Conservation (phyloP, 2,329 filamentous ascomycete species). For the Sarocladium oryzae region DNA sequence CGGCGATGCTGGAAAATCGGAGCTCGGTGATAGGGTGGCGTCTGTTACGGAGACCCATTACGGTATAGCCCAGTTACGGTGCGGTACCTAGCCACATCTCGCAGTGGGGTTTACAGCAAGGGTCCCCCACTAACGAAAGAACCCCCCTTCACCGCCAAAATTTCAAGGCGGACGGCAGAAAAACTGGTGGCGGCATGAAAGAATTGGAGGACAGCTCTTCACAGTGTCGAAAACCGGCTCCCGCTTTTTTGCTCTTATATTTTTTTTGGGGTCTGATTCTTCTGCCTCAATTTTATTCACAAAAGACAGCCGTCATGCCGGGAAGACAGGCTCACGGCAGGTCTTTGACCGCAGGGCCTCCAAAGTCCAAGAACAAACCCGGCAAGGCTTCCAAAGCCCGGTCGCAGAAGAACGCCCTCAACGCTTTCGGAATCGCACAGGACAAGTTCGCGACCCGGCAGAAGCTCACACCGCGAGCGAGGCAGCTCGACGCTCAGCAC, state of each 20-base stretch:
- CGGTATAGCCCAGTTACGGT: no score
- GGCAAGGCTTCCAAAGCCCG: slow-evolving; percentile 36
- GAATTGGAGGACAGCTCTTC: not conserved
- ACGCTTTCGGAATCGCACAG: slow-evolving; percentile 52
- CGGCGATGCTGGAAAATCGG: slow-evolving; percentile 3
- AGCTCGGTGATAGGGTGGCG: slow-evolving; percentile 6
- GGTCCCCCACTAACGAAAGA: not conserved
- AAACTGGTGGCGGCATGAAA: not conserved
- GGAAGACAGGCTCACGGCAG: slow-evolving; percentile 54
- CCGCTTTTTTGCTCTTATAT: no score
- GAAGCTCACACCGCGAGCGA: slow-evolving; percentile 42
- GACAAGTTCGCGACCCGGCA: slow-evolving; percentile 42
- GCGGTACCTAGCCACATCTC: slow-evolving; percentile 1
- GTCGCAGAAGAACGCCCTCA: slow-evolving; percentile 43
- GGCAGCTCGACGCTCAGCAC: slow-evolving; percentile 43
- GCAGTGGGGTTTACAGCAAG: not conserved
- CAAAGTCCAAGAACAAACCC: slow-evolving; percentile 22
- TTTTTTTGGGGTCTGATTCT: no score
- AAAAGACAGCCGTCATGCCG: slow-evolving; percentile 36
- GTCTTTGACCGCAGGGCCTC: slow-evolving; percentile 34
- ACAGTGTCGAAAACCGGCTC: no score
- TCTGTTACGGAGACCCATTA: no score
- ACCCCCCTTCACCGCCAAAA: slow-evolving; percentile 24
- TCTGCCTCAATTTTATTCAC: not conserved
- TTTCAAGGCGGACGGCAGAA: slow-evolving; percentile 22